phyloP scores from a whole-genome alignment of 331 rosid species.

The Saraca asoca region DNA sequence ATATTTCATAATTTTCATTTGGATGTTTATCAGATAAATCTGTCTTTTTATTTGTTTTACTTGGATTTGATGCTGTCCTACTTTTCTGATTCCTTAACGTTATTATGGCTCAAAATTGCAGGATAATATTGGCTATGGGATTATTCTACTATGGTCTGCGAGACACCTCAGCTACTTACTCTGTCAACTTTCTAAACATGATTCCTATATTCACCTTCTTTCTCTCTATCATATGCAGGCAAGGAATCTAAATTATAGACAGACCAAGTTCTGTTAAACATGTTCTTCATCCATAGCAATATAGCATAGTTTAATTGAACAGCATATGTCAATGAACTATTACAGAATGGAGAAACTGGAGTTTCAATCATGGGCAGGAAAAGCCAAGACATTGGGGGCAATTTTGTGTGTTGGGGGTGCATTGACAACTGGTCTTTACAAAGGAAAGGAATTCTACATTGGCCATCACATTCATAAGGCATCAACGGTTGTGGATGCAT shows the following conservation, averaged over 20 bases:
- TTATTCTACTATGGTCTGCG: constrained; percentile 62
- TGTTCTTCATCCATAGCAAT: background rate
- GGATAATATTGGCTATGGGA: constrained; percentile 58
- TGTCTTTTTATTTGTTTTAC: too few relatives aligned
- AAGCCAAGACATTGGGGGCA: constrained; percentile 49
- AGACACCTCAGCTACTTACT: constrained; percentile 69
- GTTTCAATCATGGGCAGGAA: constrained; percentile 38
- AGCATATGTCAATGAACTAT: constrained; percentile 5
- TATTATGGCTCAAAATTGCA: constrained; percentile 28
- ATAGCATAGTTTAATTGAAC: background rate
- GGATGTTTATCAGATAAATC: too few relatives aligned
- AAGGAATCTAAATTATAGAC: background rate
- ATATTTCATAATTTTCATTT: background rate
- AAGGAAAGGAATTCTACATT: constrained; percentile 43
- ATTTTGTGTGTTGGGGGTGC: constrained; percentile 58
- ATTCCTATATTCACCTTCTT: constrained; percentile 60
- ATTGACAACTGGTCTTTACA: constrained; percentile 41
- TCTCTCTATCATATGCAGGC: constrained; percentile 49
- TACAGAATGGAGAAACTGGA: constrained; percentile 51
- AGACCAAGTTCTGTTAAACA: background rate
- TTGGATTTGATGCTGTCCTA: background rate
- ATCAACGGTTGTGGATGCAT: background rate
- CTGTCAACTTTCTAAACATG: constrained; percentile 62
- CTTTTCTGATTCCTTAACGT: background rate
- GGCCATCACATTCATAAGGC: constrained; percentile 33